These are phyloP conservation scores for Dichomitus squalens DNA, from an alignment of 1,284 basidiomycete genomes.

Conservation along the genomic window DNA sequence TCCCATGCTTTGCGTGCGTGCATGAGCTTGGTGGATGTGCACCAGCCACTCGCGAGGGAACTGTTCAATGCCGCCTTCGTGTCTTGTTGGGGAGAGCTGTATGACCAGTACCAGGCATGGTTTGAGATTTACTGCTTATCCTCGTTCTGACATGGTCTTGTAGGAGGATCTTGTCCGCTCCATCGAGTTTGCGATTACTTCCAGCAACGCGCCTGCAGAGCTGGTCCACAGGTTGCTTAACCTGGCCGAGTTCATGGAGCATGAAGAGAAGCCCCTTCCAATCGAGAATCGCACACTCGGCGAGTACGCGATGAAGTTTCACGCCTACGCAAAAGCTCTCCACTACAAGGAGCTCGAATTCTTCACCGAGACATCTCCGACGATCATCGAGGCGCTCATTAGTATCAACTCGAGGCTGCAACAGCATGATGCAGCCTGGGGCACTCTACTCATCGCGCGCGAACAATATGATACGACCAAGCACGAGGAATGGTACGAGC, in stretches of 20 bases:
- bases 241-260: conserved; percentile 99
- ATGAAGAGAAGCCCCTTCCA: conserved; percentile 95
- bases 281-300: conserved; percentile 95
- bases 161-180: conserved; percentile 95
- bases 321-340: conserved; percentile 96
- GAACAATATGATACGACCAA: conserved; percentile 85
- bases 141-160: background rate
- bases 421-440: conserved; percentile 96
- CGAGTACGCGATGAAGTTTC: conserved; percentile 92
- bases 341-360: conserved; percentile 99
- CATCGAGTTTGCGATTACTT: conserved; percentile 89
- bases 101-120: conserved; percentile 90
- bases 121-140: background rate
- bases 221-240: conserved; percentile 94
- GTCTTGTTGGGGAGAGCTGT: conserved; percentile 96
- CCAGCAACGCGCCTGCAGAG: conserved; percentile 79
- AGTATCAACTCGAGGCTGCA: conserved; percentile 97
- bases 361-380: conserved; percentile 86
- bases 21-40: conserved; percentile 90
- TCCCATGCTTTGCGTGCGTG: conserved; percentile 97
- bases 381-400: conserved; percentile 94
- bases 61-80: conserved; percentile 99
- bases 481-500: conserved; percentile 98
- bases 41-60: conserved; percentile 91
- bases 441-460: conserved; percentile 86